Base-by-base conservation (phyloP, 1,284 basidiomycete species). In the Heterobasidion occidentale region DNA sequence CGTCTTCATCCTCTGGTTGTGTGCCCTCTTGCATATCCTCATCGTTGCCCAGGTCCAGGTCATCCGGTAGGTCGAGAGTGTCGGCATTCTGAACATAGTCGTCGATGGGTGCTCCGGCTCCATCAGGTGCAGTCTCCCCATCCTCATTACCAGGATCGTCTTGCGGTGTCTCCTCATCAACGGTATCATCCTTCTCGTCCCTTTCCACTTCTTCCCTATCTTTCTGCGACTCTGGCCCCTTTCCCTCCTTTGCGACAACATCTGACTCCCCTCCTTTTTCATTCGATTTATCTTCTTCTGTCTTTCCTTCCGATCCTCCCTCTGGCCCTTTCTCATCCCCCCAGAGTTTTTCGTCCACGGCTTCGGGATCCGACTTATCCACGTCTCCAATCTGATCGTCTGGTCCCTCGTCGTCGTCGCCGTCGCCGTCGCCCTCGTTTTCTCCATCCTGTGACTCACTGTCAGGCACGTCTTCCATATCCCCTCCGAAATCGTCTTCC, bases 301-400 rank as follows among this genome's bases (percentile, higher is more conserved):
- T 73, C 67, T 80, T 77, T 55, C 82, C 80, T 52, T 73, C 74
- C 54, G 81, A 73, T 34, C 79, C 74, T 15, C 83, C 80, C 52
- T 78, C 70, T 14, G 71, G 67, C 51, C 79, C 75, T 34, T 74
- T 67, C 61, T 95, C 88, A 61, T 94, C 90, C 38, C 38, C 93
- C 96, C 97, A 98, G 63, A 99, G 78, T 74, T 98, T 98, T 73
- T 99, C 96, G 67, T 99, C 96, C 9, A 98, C 84, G 0, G 88
- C 87, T 33, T 84, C 80, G 8, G 92, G 90, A 70, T 98, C 94
- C n/a, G 84, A 76, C 1, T 86, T 83, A 70, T 97, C 94, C 46
- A 98, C 77, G 59, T 95, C 82, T 34, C 86, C 94, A 33, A 96
- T 71, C 57, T 88, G 86, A 62, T 98, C 95, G 48, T 98, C 93